Evolutionary conservation across 164 flowering plant species (phyloP).

Genomic region (Vitis cinerea): DNA sequence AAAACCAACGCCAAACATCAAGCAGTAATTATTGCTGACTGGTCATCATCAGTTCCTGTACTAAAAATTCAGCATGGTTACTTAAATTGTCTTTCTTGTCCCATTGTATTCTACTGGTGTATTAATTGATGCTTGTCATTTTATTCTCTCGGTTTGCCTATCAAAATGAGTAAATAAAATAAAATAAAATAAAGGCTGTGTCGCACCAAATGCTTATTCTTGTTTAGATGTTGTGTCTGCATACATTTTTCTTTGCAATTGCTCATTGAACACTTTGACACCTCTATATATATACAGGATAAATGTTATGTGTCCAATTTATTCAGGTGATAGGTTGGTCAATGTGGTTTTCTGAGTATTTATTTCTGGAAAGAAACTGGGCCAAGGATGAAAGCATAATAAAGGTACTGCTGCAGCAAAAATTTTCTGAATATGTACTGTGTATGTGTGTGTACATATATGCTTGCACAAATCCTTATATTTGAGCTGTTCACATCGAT

Average conservation of each 20-base stretch:
- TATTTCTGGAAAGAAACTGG: slow-evolving; percentile 94
- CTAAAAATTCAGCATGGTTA: neutral
- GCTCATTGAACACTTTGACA: neutral
- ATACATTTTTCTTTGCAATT: neutral
- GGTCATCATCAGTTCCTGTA: neutral
- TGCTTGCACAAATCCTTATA: neutral
- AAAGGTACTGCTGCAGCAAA: slow-evolving; percentile 46
- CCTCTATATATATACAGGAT: neutral
- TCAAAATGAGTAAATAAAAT: too few relatives aligned
- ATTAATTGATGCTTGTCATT: too few relatives aligned
- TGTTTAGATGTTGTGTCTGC: neutral
- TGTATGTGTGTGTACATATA: neutral
- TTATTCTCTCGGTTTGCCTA: too few relatives aligned
- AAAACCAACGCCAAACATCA: neutral
- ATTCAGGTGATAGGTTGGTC: slow-evolving; percentile 97
- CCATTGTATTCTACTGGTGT: too few relatives aligned
- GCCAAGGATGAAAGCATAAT: slow-evolving; percentile 89
- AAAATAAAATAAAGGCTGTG: too few relatives aligned
- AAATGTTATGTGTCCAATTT: neutral
- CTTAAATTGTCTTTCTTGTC: too few relatives aligned
- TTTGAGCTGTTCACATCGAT: neutral
- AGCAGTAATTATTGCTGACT: neutral
- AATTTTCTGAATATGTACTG: neutral
- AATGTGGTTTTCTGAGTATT: slow-evolving; percentile 97
- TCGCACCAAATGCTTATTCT: neutral